Base-by-base conservation (phyloP, 2,329 filamentous ascomycete genomes). In the Colletotrichum sp. region DNA sequence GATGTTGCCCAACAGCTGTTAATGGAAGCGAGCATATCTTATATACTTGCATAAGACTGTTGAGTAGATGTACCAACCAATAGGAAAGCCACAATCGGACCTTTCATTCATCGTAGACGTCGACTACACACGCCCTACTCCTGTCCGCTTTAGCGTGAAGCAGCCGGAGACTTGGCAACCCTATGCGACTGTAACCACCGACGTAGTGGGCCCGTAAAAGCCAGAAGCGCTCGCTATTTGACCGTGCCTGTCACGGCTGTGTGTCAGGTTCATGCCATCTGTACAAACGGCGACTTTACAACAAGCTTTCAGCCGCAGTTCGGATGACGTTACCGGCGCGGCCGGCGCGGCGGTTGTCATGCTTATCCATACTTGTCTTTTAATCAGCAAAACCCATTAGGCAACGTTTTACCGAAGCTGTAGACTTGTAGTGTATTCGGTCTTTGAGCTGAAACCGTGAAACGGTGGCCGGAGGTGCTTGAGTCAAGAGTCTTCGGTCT, bases 1-100 rank as follows among this genome's bases (percentile, higher is more conserved):
- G 3, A 2, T 3, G 2, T 6, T 43, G 7, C 3, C 3, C 16
- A 3, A 0, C 8, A 12, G 0, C 3, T 12, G 5, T 13, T 1
- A 2, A 21, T 10, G 6, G 43, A 21, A 21, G 43, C 3, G 43
- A 13, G 9, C 0, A 13, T 48, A 6, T 2, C 10, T 52, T 52
- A 21, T 52, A 21, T 52, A 21, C n/a, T 28, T 28, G 26, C 26
- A 28, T 28, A 1, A 28, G 26, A 28, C 26, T 28, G 1, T 28
- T 28, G 1, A 28, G 1, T 28, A 28, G 26, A 28, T 7, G 26
- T 28, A 28, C 26, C 26, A 13, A 21, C n/a, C 43, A 52, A 21
- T 13, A 7, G n/a, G 1, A 21, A 13, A 0, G 18, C 5, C 6
- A 21, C 0, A 0, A 0, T 7, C 43, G 43, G 43, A 7, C 6